Evolutionary conservation across 371 early-diverging fungal genomes (phyloP), one percentile per base, ranked within the genome.

Genomic region (Rhizopus microsporus): DNA sequence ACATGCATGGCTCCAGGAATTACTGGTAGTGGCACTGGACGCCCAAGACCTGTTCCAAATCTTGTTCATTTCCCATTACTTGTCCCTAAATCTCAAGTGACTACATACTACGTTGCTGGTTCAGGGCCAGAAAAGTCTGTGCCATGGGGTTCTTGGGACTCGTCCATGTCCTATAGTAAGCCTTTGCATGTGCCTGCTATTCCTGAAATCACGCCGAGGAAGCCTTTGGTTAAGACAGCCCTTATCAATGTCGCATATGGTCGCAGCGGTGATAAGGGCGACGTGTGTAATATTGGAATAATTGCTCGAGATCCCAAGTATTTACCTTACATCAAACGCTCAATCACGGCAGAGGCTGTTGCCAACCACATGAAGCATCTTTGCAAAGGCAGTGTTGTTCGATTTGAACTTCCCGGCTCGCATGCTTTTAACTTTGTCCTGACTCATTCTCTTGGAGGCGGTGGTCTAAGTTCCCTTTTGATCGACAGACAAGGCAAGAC

Each of bases 1-100:
- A 90, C 90, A 7, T 85, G 86, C 49, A 90, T 88, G 83, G 87
- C 85, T 7, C 90, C 90, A 0, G 90, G 89, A 15, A 88, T 90
- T 48, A 87, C 75, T 16, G 86, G 84, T 30, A 74, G 81, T 38
- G 87, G 86, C 23, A 47, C 63, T 12, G 85, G 85, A n/a, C 81
- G 88, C 7, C 89, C 90, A 15, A 81, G 74, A 29, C 82, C 88
- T 9, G 64, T 84, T 15, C 84, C 84, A 1, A 86, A 88, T 52
- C 59, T 90, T 60, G 82, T 83, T 3, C 90, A 90, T 60, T 86
- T 88, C 57, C 83, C 87, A 7, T 65, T 81, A 42, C 62, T 90
- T 38, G 66, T 88, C 3, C 81, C 86, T 33, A 88, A 87, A 63
- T 34, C 64, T 0, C 62, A 68, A 2, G 75, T 89, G 8, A 69